Evolutionary conservation across 768 basidiomycete species (phyloP).

Genomic region (Podaxis mareebaensis): DNA sequence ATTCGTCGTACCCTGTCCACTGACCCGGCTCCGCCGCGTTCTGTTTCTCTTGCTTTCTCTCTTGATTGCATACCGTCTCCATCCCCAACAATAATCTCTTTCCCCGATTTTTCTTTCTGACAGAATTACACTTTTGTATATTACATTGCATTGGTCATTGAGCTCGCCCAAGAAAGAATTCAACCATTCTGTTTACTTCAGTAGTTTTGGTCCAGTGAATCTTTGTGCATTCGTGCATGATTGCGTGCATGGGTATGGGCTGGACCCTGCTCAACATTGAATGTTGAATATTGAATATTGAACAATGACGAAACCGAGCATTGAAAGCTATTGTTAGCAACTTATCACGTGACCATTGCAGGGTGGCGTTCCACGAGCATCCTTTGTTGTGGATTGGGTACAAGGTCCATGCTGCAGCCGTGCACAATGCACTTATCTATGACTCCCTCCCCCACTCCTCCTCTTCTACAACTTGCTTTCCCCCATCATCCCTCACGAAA

Average conservation of each 20-base stretch:
- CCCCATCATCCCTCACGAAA: not conserved
- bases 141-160: not conserved
- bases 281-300: not conserved
- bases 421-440: slow-evolving; percentile 5
- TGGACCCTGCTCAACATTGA: no score
- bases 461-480: not conserved
- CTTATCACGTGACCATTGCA: not conserved
- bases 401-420: slow-evolving; percentile 7
- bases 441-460: not conserved
- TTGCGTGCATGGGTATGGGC: no score
- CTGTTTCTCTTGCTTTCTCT: not conserved
- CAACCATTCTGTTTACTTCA: not conserved
- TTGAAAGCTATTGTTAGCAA: slow-evolving; percentile 1
- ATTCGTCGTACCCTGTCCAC: slow-evolving; percentile 24
- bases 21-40: slow-evolving; percentile 3
- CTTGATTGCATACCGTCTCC: slow-evolving; percentile 7
- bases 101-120: slow-evolving; percentile 2
- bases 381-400: slow-evolving; percentile 10
- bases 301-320: not conserved
- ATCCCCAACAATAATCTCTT: slow-evolving; percentile 3
- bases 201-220: no score
- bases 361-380: not conserved
- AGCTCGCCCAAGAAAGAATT: slow-evolving; percentile 5
- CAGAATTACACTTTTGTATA: not conserved
- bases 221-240: no score